These are phyloP conservation scores for Lactarius psammicola DNA, from an alignment of 768 basidiomycete genomes.

Conservation along the genomic window DNA sequence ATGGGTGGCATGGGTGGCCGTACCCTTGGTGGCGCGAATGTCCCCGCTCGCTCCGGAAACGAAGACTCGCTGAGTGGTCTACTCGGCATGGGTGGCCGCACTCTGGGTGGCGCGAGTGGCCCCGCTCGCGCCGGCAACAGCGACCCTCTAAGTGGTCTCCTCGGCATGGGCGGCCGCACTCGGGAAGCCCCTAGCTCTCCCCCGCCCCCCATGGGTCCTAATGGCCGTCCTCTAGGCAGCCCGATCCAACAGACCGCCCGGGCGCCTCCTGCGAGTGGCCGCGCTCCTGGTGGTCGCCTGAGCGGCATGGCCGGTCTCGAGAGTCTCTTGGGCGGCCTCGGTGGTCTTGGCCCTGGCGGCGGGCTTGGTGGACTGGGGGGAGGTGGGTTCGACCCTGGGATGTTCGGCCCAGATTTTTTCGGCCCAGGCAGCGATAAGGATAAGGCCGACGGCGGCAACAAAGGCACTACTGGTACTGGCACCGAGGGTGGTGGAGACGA, in stretches of 20 bases:
- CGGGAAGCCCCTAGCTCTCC: not conserved
- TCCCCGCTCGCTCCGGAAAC: not conserved
- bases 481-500: not conserved
- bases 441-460: not conserved
- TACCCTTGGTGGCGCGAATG: not conserved
- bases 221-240: not conserved
- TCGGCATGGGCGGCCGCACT: not conserved
- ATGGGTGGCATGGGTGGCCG: conserved; percentile 4
- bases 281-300: not conserved
- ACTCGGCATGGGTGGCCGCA: not conserved
- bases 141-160: not conserved
- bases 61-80: not conserved
- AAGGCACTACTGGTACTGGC: not conserved
- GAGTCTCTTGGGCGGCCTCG: not conserved
- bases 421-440: not conserved
- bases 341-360: not conserved
- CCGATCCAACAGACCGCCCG: not conserved
- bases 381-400: not conserved
- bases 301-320: conserved; percentile 1
- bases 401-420: not conserved
- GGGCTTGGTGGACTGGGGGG: not conserved
- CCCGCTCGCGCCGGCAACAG: not conserved
- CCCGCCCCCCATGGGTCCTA: not conserved
- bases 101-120: not conserved
- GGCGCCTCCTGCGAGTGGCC: not conserved